These are phyloP conservation scores for Pelargonium citronellum DNA, from an alignment of 441 rosid species.

Conservation along the genomic window DNA sequence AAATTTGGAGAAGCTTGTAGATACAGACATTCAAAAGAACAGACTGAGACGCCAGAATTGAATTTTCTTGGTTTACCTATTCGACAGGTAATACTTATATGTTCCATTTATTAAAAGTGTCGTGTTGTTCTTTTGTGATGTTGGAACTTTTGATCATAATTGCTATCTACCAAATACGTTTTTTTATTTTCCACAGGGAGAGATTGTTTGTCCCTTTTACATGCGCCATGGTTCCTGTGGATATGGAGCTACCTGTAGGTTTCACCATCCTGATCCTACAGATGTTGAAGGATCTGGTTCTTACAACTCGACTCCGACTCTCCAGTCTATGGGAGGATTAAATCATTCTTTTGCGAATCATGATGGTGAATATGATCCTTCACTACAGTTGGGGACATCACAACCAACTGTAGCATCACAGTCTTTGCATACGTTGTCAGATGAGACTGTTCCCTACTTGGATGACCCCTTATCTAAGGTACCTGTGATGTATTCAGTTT, in stretches of 20 bases:
- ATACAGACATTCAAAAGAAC: conserved; percentile 26
- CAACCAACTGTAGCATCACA: conserved; percentile 15
- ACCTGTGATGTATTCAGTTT: conserved; percentile 17
- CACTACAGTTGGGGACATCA: conserved; percentile 5
- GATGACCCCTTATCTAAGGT: conserved; percentile 14
- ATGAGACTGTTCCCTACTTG: conserved; percentile 18
- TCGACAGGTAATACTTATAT: conserved; percentile 21
- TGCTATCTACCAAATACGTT: conserved; percentile 4
- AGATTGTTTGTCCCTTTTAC: conserved; percentile 29
- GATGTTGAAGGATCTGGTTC: conserved; percentile 19
- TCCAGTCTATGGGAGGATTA: conserved; percentile 11
- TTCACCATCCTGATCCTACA: conserved; percentile 36
- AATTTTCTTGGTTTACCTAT: conserved; percentile 33
- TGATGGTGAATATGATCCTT: conserved; percentile 12
- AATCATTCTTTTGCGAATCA: conserved; percentile 17
- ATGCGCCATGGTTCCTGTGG: conserved; percentile 33
- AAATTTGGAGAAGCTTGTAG: conserved; percentile 32
- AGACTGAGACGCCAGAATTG: conserved; percentile 17
- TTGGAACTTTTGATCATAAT: background rate
- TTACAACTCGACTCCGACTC: conserved; percentile 1
- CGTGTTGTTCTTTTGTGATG: background rate
- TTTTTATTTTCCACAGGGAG: conserved; percentile 21
- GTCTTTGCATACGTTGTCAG: conserved; percentile 15
- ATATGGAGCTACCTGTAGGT: conserved; percentile 28
- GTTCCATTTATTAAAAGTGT: background rate